Conservation (phyloP, 2,329 filamentous ascomycete species). For the Corynespora cassiicola region DNA sequence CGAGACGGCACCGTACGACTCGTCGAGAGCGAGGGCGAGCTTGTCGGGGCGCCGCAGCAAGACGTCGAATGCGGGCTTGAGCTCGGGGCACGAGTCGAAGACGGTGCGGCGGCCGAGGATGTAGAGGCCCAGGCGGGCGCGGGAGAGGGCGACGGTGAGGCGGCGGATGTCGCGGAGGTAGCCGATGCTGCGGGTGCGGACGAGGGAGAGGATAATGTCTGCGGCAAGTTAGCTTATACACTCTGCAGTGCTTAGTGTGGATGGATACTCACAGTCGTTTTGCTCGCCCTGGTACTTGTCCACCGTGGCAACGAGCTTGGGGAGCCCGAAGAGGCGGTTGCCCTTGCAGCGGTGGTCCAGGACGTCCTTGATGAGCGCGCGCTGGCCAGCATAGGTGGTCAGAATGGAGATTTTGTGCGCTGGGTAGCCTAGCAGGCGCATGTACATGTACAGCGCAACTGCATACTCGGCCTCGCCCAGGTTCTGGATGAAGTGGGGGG, state of each 20-base stretch:
- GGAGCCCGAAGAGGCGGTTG: slow-evolving; percentile 86
- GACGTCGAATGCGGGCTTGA: slow-evolving; percentile 83
- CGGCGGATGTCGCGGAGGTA: slow-evolving; percentile 93
- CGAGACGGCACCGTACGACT: slow-evolving; percentile 76
- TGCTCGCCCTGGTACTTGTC: slow-evolving; percentile 99
- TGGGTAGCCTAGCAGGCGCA: slow-evolving; percentile 93
- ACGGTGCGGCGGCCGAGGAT: slow-evolving; percentile 86
- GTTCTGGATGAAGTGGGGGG: slow-evolving; percentile 95
- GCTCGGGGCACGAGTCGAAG: slow-evolving; percentile 87
- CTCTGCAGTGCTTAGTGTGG: too few species aligned
- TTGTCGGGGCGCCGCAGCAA: slow-evolving; percentile 81
- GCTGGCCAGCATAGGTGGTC: slow-evolving; percentile 91
- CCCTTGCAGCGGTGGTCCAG: slow-evolving; percentile 81
- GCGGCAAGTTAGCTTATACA: not conserved
- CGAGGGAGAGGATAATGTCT: slow-evolving; percentile 94
- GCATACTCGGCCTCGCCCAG: slow-evolving; percentile 96
- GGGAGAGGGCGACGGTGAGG: slow-evolving; percentile 91
- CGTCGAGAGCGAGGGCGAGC: slow-evolving; percentile 79
- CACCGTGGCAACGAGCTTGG: slow-evolving; percentile 89
- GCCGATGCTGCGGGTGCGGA: slow-evolving; percentile 84
- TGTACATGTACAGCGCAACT: slow-evolving; percentile 95
- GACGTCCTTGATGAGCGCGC: slow-evolving; percentile 87
- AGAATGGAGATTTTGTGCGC: slow-evolving; percentile 84
- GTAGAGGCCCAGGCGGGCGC: slow-evolving; percentile 89
- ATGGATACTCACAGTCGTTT: slow-evolving; percentile 82